These are phyloP conservation scores for Drosera spatulata DNA, from an alignment of 179 eudicot genomes.

Conservation along the genomic window DNA sequence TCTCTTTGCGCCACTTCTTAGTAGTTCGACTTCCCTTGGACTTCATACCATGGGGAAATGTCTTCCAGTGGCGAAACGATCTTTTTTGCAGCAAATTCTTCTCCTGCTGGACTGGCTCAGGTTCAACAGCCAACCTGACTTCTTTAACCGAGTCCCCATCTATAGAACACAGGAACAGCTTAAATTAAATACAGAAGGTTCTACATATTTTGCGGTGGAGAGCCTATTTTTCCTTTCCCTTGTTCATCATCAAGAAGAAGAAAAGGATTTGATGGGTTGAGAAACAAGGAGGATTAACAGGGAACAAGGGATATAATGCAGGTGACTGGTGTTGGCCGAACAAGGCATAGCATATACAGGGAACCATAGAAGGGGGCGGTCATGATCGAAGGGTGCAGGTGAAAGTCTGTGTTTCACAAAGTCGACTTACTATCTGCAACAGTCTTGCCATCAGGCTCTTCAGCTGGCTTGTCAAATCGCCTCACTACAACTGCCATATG, in stretches of 20 bases:
- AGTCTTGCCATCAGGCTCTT: slow-evolving; percentile 18
- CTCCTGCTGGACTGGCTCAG: slow-evolving; percentile 26
- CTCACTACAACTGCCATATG: slow-evolving; percentile 97
- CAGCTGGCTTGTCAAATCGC: slow-evolving; percentile 28
- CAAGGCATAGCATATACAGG: too few relatives aligned
- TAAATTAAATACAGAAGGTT: background rate
- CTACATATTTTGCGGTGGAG: too few relatives aligned
- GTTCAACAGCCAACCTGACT: slow-evolving; percentile 56
- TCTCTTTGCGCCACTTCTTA: slow-evolving; percentile 71
- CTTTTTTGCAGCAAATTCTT: slow-evolving; percentile 37
- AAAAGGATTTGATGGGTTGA: too few relatives aligned
- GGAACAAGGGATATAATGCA: too few relatives aligned
- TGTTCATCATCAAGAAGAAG: too few relatives aligned
- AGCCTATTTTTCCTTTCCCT: too few relatives aligned
- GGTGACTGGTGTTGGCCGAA: too few relatives aligned
- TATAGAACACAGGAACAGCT: background rate
- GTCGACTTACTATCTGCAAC: slow-evolving; percentile 30
- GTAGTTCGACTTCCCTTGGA: slow-evolving; percentile 51
- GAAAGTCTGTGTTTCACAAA: background rate
- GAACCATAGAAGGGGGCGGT: too few relatives aligned
- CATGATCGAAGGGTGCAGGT: background rate
- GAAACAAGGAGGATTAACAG: too few relatives aligned
- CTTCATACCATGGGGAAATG: slow-evolving; percentile 59
- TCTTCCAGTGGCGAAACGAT: slow-evolving; percentile 64
- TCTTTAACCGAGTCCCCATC: slow-evolving; percentile 26